Evolutionary conservation across 371 early-diverging fungal species (phyloP).

Genomic region (Saksenaea vasiformis): DNA sequence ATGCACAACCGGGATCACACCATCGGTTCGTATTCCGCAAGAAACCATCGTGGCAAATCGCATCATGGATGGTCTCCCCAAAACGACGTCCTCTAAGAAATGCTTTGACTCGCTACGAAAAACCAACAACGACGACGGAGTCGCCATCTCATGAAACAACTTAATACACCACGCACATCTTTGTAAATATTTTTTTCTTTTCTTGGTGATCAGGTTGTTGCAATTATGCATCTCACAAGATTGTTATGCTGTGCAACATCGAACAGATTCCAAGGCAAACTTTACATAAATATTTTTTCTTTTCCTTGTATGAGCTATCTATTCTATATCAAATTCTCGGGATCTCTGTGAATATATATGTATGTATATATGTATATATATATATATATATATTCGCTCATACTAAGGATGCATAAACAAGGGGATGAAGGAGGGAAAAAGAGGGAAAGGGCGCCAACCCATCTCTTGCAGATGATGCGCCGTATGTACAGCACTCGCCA

Average conservation of each 20-base stretch:
- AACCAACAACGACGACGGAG: not conserved
- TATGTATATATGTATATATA: too few species aligned
- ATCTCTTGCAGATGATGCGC: too few species aligned
- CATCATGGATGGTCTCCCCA: not conserved
- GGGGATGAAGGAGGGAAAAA: too few species aligned
- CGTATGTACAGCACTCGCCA: too few species aligned
- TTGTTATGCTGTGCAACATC: not conserved
- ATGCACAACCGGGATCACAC: not conserved
- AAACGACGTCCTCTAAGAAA: not conserved
- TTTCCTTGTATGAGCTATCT: too few species aligned
- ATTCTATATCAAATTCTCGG: too few species aligned
- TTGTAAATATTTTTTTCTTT: not conserved
- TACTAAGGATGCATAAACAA: too few species aligned
- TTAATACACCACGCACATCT: not conserved
- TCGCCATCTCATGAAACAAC: not conserved
- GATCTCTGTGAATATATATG: too few species aligned
- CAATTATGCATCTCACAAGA: not conserved
- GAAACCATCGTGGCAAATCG: not conserved
- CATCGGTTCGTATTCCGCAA: not conserved
- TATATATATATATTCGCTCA: too few species aligned
- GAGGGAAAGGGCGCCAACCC: too few species aligned
- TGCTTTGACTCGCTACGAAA: not conserved
- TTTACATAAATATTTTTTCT: slow-evolving; percentile 1
- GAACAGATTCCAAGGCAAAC: not conserved
- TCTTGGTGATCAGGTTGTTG: not conserved